Evolutionary conservation across 176 grass and related monocot genomes (phyloP).

Genomic region (Elaeis guineensis): DNA sequence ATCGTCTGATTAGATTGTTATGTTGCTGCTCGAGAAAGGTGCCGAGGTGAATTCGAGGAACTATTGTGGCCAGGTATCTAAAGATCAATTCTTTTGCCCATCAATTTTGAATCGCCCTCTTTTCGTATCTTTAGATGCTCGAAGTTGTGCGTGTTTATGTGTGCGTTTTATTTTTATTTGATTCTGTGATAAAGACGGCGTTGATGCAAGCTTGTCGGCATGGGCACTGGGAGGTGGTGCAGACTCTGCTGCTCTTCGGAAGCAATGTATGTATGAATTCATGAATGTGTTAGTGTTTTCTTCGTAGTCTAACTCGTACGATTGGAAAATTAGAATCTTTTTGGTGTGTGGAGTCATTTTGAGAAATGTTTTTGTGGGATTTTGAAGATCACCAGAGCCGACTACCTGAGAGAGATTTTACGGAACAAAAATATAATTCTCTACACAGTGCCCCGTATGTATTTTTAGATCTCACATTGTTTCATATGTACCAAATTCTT

Average conservation of each 20-base stretch:
- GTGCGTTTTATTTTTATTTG: background rate
- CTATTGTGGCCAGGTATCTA: slow-evolving; percentile 89
- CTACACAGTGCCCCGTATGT: no score
- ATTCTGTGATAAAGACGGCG: slow-evolving; percentile 52
- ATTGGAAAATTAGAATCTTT: background rate
- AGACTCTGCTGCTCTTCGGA: slow-evolving; percentile 79
- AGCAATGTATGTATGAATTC: slow-evolving; percentile 57
- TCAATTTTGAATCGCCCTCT: no score
- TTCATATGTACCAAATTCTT: no score
- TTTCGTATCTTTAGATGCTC: no score
- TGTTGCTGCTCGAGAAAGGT: slow-evolving; percentile 82
- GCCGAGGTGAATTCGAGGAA: slow-evolving; percentile 90
- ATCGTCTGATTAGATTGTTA: slow-evolving; percentile 53
- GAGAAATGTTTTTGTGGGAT: background rate
- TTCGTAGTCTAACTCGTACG: no score
- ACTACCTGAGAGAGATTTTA: slow-evolving; percentile 97
- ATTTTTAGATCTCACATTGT: no score
- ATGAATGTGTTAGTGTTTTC: no score
- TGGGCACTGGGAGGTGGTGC: slow-evolving; percentile 94
- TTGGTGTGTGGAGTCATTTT: background rate
- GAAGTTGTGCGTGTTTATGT: background rate
- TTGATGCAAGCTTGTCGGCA: slow-evolving; percentile 92
- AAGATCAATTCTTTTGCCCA: background rate
- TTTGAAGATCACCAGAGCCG: slow-evolving; percentile 70
- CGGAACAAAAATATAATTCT: no score